These are phyloP conservation scores for Thozetella sp. DNA, from an alignment of 495 filamentous ascomycete genomes.

Conservation along the genomic window DNA sequence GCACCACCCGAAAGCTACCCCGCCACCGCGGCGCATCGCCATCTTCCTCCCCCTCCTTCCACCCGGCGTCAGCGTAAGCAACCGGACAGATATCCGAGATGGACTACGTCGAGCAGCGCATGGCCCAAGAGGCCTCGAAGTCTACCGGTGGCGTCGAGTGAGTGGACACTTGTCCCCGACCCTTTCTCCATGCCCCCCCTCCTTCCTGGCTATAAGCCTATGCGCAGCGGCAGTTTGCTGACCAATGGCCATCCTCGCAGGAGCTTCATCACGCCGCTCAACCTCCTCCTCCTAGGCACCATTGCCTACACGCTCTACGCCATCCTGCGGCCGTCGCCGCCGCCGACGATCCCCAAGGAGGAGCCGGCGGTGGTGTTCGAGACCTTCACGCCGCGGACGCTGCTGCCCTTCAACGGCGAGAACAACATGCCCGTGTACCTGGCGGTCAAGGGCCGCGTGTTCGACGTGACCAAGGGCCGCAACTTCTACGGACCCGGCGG, in stretches of 20 bases:
- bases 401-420: conserved; percentile 85
- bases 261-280: conserved; percentile 75
- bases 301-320: conserved; percentile 71
- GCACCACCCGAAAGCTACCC: conserved; percentile 1
- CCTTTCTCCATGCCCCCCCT: conserved; percentile 19
- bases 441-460: conserved; percentile 81
- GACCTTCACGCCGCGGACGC: conserved; percentile 84
- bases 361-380: conserved; percentile 80
- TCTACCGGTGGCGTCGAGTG: conserved; percentile 14
- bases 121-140: conserved; percentile 48
- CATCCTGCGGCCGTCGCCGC: conserved; percentile 61
- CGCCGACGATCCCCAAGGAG: conserved; percentile 62
- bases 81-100: conserved; percentile 16
- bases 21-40: background rate
- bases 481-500: conserved; percentile 95
- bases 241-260: conserved; percentile 31
- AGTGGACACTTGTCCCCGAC: conserved; percentile 14
- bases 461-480: conserved; percentile 81
- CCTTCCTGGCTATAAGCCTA: conserved; percentile 15
- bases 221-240: conserved; percentile 5
- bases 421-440: conserved; percentile 77
- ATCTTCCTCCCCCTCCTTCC: conserved; percentile 1
- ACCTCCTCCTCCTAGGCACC: conserved; percentile 71
- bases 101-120: conserved; percentile 59
- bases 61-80: conserved; percentile 5